These are phyloP conservation scores for Xylaria sp. DNA, from an alignment of 2,329 filamentous ascomycete species.

Conservation along the genomic window DNA sequence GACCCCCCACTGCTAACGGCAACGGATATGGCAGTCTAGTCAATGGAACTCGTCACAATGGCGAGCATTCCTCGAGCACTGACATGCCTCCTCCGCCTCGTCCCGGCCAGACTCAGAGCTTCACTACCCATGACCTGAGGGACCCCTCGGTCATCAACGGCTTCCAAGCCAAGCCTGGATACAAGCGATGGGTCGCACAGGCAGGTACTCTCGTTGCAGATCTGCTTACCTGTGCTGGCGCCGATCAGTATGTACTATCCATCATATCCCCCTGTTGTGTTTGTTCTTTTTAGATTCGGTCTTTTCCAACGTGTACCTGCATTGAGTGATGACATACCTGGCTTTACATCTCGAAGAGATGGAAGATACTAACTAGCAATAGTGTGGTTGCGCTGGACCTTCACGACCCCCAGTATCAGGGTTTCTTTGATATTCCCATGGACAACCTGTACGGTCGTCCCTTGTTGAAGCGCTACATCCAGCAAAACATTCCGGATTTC, in stretches of 20 bases:
- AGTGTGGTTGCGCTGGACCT: constrained; percentile 92
- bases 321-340: neutral
- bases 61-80: constrained; percentile 19
- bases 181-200: constrained; percentile 98
- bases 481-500: constrained; percentile 77
- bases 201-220: constrained; percentile 93
- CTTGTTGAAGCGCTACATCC: constrained; percentile 64
- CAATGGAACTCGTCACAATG: constrained; percentile 34
- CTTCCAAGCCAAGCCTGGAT: constrained; percentile 79
- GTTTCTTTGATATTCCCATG: constrained; percentile 97
- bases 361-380: constrained; percentile 25
- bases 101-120: constrained; percentile 42
- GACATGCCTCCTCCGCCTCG: constrained; percentile 29
- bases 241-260: constrained; percentile 67
- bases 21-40: constrained; percentile 19
- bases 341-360: constrained; percentile 10
- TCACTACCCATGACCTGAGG: constrained; percentile 61
- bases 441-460: constrained; percentile 92
- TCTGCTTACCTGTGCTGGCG: constrained; percentile 88
- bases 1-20: constrained; percentile 51
- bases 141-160: constrained; percentile 52
- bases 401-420: constrained; percentile 93
- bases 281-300: neutral
- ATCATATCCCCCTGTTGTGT: constrained; percentile 8
- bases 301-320: neutral